These are phyloP conservation scores for Parasitella parasitica DNA, from an alignment of 371 early-diverging fungal genomes.

Conservation along the genomic window DNA sequence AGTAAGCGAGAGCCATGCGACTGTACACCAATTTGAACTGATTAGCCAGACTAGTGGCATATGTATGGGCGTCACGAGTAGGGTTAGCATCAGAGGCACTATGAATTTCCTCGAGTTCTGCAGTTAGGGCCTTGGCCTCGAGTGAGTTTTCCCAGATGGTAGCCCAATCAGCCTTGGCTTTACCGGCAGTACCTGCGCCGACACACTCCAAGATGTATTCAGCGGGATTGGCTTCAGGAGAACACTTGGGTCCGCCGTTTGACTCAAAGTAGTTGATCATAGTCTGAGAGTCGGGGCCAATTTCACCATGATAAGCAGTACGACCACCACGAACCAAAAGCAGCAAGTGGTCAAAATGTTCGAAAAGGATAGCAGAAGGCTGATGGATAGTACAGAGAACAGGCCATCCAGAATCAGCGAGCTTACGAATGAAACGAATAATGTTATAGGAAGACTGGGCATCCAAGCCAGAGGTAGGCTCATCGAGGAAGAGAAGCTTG, in stretches of 20 bases:
- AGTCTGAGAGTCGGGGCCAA: slow-evolving; percentile 54
- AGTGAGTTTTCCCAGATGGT: slow-evolving; percentile 57
- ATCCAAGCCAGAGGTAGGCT: slow-evolving; percentile 84
- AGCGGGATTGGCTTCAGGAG: slow-evolving; percentile 66
- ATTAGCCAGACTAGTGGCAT: slow-evolving; percentile 28
- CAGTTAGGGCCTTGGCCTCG: slow-evolving; percentile 35
- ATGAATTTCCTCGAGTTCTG: slow-evolving; percentile 42
- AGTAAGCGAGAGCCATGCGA: slow-evolving; percentile 64
- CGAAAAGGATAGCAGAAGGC: slow-evolving; percentile 79
- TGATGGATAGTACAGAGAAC: slow-evolving; percentile 86
- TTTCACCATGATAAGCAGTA: slow-evolving; percentile 81
- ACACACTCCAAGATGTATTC: slow-evolving; percentile 74
- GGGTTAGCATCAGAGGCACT: slow-evolving; percentile 22
- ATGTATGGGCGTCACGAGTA: slow-evolving; percentile 19
- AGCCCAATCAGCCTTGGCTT: slow-evolving; percentile 61
- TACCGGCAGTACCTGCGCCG: slow-evolving; percentile 61
- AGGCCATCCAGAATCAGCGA: slow-evolving; percentile 67
- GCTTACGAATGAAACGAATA: slow-evolving; percentile 68
- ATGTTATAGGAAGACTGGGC: slow-evolving; percentile 71
- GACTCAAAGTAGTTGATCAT: slow-evolving; percentile 66
- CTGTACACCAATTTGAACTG: slow-evolving; percentile 58
- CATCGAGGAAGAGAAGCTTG: slow-evolving; percentile 80
- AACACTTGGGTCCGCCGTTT: slow-evolving; percentile 61
- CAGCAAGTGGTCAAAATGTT: slow-evolving; percentile 77
- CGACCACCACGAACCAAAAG: slow-evolving; percentile 79